These are phyloP conservation scores for Ustilago nuda DNA, from an alignment of 1,284 basidiomycete genomes.

Conservation along the genomic window DNA sequence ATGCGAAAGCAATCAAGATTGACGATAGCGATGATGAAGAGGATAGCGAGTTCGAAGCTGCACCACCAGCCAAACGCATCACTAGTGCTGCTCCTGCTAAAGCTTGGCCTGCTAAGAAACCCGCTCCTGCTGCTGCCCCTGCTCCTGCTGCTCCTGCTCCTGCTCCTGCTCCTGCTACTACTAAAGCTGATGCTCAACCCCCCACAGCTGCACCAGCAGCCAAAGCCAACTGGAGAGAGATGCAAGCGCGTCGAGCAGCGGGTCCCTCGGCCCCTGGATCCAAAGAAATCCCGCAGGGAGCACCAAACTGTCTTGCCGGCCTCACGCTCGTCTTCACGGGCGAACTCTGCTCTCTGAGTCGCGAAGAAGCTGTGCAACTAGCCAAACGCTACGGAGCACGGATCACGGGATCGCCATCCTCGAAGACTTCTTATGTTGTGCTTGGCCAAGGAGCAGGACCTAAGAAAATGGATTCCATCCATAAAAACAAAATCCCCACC, in stretches of 20 bases:
- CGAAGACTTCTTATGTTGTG: slow-evolving; percentile 89
- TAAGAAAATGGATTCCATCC: slow-evolving; percentile 85
- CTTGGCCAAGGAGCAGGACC: slow-evolving; percentile 89
- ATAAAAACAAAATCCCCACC: slow-evolving; percentile 80
- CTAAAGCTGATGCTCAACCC: too few relatives aligned
- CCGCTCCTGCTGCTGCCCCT: slow-evolving; percentile 21
- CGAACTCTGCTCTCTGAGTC: slow-evolving; percentile 84
- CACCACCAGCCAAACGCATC: slow-evolving; percentile 57
- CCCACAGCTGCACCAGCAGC: slow-evolving; percentile 36
- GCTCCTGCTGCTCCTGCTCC: slow-evolving; percentile 37
- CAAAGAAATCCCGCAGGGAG: slow-evolving; percentile 82
- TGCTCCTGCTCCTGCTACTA: slow-evolving; percentile 18
- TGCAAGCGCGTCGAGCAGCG: slow-evolving; percentile 74
- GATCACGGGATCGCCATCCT: slow-evolving; percentile 84
- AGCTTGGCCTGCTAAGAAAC: slow-evolving; percentile 14
- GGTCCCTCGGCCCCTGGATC: slow-evolving; percentile 82
- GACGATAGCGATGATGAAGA: slow-evolving; percentile 24
- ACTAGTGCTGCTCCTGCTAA: slow-evolving; percentile 35
- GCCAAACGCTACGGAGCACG: slow-evolving; percentile 87
- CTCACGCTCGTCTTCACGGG: slow-evolving; percentile 91
- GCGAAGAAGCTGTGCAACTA: slow-evolving; percentile 87
- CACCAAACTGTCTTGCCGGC: slow-evolving; percentile 84
- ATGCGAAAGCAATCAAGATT: slow-evolving; percentile 51
- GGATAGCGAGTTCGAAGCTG: slow-evolving; percentile 30
- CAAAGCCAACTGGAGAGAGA: slow-evolving; percentile 40